A percentile compares a stretch with the other conserved stretches of the same genome.
These are phyloP conservation scores for Ambrosiella xylebori DNA, from an alignment of 2,329 filamentous ascomycete genomes.

Conservation along the genomic window DNA sequence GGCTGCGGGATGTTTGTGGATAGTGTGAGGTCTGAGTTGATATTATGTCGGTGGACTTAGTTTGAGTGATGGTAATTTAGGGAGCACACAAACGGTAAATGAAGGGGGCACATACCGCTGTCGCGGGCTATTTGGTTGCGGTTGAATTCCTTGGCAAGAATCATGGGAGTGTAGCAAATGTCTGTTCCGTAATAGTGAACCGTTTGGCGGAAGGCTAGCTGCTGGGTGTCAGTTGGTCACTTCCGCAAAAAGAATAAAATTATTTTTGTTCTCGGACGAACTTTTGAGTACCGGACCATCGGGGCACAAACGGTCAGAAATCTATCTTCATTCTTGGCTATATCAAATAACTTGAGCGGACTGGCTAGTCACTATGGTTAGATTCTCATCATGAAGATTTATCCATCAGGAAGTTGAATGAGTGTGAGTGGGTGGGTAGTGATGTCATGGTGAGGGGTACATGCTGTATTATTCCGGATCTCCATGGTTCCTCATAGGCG, in stretches of 20 bases:
- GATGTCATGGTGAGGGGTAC: neutral
- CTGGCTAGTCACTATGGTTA: slow-evolving; percentile 19
- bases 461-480: slow-evolving; percentile 9
- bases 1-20: slow-evolving; percentile 34
- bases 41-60: neutral
- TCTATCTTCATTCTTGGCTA: slow-evolving; percentile 32
- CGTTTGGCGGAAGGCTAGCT: slow-evolving; percentile 53
- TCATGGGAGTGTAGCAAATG: slow-evolving; percentile 56
- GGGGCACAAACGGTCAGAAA: slow-evolving; percentile 44
- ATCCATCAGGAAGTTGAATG: neutral
- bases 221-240: slow-evolving; percentile 4
- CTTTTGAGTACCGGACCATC: slow-evolving; percentile 52
- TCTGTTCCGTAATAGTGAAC: slow-evolving; percentile 48
- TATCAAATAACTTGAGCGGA: slow-evolving; percentile 42
- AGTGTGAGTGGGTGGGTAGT: neutral
- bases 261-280: slow-evolving; percentile 14
- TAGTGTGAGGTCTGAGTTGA: slow-evolving; percentile 38
- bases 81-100: neutral
- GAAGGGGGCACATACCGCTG: slow-evolving; percentile 28
- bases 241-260: too few species aligned
- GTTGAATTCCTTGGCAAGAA: slow-evolving; percentile 52
- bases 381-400: neutral
- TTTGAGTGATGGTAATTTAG: neutral
- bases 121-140: slow-evolving; percentile 41
- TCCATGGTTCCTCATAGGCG: neutral